Evolutionary conservation across 495 filamentous ascomycete species (phyloP).

Genomic region (Cryomyces minteri): DNA sequence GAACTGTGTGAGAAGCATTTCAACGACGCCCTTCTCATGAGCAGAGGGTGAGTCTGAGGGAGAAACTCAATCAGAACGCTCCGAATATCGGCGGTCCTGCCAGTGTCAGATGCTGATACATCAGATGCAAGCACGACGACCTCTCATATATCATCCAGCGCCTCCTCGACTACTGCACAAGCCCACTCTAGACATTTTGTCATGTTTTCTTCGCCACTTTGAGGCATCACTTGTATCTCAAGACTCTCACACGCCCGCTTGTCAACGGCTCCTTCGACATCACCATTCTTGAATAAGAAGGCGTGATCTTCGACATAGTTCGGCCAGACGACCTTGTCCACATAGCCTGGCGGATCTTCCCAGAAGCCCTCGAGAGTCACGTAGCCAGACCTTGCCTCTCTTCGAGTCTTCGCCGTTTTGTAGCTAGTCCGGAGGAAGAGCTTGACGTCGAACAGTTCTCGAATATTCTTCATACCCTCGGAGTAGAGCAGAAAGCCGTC

Average conservation of each 20-base stretch:
- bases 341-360: slow-evolving; percentile 84
- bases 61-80: too few species aligned
- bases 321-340: slow-evolving; percentile 90
- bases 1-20: too few species aligned
- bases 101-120: too few species aligned
- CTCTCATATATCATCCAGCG: neutral
- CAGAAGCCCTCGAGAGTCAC: slow-evolving; percentile 80
- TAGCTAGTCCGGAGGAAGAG: slow-evolving; percentile 54
- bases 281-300: slow-evolving; percentile 49
- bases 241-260: slow-evolving; percentile 22
- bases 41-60: too few species aligned
- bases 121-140: too few species aligned
- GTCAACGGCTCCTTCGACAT: slow-evolving; percentile 36
- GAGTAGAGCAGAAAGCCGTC: slow-evolving; percentile 78
- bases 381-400: slow-evolving; percentile 65
- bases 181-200: slow-evolving; percentile 15
- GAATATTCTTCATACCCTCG: slow-evolving; percentile 20
- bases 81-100: too few species aligned
- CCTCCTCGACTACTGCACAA: neutral
- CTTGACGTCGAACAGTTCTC: slow-evolving; percentile 45
- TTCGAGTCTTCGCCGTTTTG: slow-evolving; percentile 37
- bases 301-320: slow-evolving; percentile 66
- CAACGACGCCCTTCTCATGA: too few species aligned
- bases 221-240: slow-evolving; percentile 24
- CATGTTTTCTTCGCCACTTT: slow-evolving; percentile 13